Percentiles rank a stretch among this genome's conserved stretches.
Evolutionary conservation across 2,329 filamentous ascomycete species (phyloP).

Genomic region (Ophiostoma populinum): DNA sequence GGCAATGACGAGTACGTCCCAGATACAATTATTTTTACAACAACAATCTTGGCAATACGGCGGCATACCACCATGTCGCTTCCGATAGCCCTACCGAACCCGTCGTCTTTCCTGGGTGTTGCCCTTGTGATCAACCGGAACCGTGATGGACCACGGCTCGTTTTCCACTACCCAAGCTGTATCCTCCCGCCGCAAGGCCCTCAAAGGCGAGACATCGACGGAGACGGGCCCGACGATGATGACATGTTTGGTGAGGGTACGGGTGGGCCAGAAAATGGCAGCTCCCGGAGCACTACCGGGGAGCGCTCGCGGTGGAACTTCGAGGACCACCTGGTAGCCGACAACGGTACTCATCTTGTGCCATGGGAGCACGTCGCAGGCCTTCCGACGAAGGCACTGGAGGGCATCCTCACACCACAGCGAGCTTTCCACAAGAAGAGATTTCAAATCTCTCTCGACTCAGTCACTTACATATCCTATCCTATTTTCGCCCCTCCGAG

Average conservation of each 20-base stretch:
- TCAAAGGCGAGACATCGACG: constrained; percentile 1
- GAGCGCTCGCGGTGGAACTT: constrained; percentile 29
- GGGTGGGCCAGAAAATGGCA: constrained; percentile 14
- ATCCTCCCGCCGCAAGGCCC: constrained; percentile 24
- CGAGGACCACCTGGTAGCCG: constrained; percentile 37
- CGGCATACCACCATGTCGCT: constrained; percentile 23
- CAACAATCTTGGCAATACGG: neutral
- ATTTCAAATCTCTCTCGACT: constrained; percentile 70
- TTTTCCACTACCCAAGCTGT: constrained; percentile 73
- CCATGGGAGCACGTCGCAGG: constrained; percentile 60
- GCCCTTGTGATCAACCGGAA: constrained; percentile 59
- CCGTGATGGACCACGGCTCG: constrained; percentile 61
- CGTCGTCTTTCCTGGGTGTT: constrained; percentile 47
- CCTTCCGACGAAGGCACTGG: constrained; percentile 59
- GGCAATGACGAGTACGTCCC: too few species aligned
- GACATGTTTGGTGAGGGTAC: constrained; percentile 30
- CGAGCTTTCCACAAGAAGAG: constrained; percentile 62
- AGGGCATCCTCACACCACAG: constrained; percentile 61
- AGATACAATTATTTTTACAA: too few species aligned
- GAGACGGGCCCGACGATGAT: constrained; percentile 27
- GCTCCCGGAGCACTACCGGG: constrained; percentile 18
- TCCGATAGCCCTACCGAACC: constrained; percentile 27
- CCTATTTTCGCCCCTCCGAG: constrained; percentile 69
- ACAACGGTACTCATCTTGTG: constrained; percentile 38
- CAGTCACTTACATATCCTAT: constrained; percentile 64